Evolutionary conservation across 2,329 filamentous ascomycete genomes (phyloP), one percentile per base, ranked within the genome.

Genomic region (Ceratocystis cubensis): DNA sequence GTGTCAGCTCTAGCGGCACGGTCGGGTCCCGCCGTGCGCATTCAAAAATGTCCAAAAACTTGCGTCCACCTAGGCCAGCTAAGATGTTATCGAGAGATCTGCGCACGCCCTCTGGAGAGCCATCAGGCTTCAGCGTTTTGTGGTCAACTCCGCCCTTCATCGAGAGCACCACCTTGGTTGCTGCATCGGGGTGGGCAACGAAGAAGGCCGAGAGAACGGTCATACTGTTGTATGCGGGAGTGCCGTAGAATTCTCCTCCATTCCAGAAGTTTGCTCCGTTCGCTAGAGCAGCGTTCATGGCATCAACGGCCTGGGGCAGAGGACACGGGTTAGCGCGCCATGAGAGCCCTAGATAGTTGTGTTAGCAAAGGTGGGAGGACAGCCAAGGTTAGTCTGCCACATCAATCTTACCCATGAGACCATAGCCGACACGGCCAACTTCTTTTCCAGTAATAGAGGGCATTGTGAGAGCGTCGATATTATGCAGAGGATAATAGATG

Each of bases 231-330:
- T 78, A 78, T 22, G 82, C 77, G 0, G 80, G 79, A 0, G 78
- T 76, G 48, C 86, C 86, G 75, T 89, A 89, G 72, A 88, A 81
- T 71, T 87, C 84, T 69, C 79, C 85, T 46, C 78, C 84, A 70
- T 86, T 87, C 84, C 84, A 88, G 66, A 80, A 76, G 69, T 75
- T 80, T 71, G 74, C 75, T 66, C 79, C 77, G 10, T 72, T 72
- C 28, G 74, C 70, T 13, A 85, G 72, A 5, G 84, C 76, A 20
- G 81, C 78, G 70, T 81, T 80, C 74, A 88, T 77, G 10, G 82
- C 80, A 56, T 79, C 79, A 69, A 85, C 79, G 46, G 80, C 76
- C 69, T 81, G 75, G 44, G 82, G 78, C 15, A 80, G 72, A 1
- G 80, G 72, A 8, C 74, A 73, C 1, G 75, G 74, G 17, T 73